Percentiles rank a stretch among this genome's conserved stretches.
These are phyloP conservation scores for Lachancea thermotolerans DNA, from an alignment of 805 yeast species.

Conservation along the genomic window DNA sequence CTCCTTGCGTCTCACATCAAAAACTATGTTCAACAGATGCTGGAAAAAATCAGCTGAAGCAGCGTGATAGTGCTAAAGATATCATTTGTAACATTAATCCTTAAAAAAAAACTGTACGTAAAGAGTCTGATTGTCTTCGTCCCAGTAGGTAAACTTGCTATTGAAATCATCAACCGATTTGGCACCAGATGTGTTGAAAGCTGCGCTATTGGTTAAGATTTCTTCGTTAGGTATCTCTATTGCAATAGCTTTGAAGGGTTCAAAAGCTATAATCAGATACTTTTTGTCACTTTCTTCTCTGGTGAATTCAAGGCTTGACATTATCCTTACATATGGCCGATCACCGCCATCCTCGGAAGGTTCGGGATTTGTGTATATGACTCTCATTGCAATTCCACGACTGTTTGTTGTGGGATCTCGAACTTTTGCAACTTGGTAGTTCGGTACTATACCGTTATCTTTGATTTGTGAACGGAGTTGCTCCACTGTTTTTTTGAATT, in stretches of 20 bases:
- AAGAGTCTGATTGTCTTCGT: slow-evolving; percentile 57
- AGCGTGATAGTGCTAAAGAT: not conserved
- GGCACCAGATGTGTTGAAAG: slow-evolving; percentile 12
- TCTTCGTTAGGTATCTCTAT: slow-evolving; percentile 60
- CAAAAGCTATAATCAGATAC: slow-evolving; percentile 75
- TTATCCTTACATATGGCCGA: slow-evolving; percentile 61
- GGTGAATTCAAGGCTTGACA: slow-evolving; percentile 68
- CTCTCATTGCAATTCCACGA: slow-evolving; percentile 59
- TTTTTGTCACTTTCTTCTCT: slow-evolving; percentile 40
- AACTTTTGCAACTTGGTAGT: slow-evolving; percentile 59
- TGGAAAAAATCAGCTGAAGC: slow-evolving; percentile 13
- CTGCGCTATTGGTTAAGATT: slow-evolving; percentile 32
- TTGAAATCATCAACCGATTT: slow-evolving; percentile 31
- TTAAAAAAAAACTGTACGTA: slow-evolving; percentile 63
- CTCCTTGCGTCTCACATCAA: slow-evolving; percentile 49
- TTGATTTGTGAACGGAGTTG: slow-evolving; percentile 11
- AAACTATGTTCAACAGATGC: slow-evolving; percentile 35
- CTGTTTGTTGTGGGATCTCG: slow-evolving; percentile 52
- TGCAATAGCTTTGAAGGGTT: slow-evolving; percentile 80
- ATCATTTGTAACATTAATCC: slow-evolving; percentile 2
- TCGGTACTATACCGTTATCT: slow-evolving; percentile 41
- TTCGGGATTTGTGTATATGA: slow-evolving; percentile 47
- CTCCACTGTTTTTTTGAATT: slow-evolving; percentile 20
- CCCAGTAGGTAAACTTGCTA: slow-evolving; percentile 61
- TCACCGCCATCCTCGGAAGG: slow-evolving; percentile 1